A percentile compares a stretch with the other conserved stretches of the same genome.
Evolutionary conservation across 1,284 basidiomycete species (phyloP).

Genomic region (Microbotryum silenes-acaulis): DNA sequence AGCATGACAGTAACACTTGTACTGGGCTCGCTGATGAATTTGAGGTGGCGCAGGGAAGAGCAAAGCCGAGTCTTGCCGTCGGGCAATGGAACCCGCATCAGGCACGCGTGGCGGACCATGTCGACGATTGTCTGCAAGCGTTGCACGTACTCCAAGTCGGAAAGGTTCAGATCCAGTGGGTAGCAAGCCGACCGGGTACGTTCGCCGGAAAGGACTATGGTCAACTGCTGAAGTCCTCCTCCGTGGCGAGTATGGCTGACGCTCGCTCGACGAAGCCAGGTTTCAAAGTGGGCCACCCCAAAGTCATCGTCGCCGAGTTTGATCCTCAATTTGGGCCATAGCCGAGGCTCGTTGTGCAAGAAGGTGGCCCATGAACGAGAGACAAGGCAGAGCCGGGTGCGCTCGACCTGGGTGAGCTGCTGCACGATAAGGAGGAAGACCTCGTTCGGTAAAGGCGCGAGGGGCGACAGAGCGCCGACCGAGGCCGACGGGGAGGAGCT

Average conservation of each 20-base stretch:
- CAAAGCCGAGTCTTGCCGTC: neutral
- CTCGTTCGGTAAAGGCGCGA: constrained; percentile 19
- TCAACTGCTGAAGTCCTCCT: no score
- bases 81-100: neutral
- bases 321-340: constrained; percentile 13
- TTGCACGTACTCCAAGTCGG: neutral
- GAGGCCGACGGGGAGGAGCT: constrained; percentile 5
- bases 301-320: neutral
- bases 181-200: no score
- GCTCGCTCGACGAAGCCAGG: neutral
- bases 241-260: neutral
- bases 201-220: no score
- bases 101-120: neutral
- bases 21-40: neutral
- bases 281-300: neutral
- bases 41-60: neutral
- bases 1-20: neutral
- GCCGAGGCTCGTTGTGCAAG: constrained; percentile 12
- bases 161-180: no score
- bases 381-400: constrained; percentile 10
- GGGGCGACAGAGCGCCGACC: constrained; percentile 10
- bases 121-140: neutral
- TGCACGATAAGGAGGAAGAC: constrained; percentile 22
- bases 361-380: constrained; percentile 16
- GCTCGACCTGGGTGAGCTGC: neutral